These are phyloP conservation scores for Sutorius australiensis DNA, from an alignment of 768 basidiomycete species.

Conservation along the genomic window DNA sequence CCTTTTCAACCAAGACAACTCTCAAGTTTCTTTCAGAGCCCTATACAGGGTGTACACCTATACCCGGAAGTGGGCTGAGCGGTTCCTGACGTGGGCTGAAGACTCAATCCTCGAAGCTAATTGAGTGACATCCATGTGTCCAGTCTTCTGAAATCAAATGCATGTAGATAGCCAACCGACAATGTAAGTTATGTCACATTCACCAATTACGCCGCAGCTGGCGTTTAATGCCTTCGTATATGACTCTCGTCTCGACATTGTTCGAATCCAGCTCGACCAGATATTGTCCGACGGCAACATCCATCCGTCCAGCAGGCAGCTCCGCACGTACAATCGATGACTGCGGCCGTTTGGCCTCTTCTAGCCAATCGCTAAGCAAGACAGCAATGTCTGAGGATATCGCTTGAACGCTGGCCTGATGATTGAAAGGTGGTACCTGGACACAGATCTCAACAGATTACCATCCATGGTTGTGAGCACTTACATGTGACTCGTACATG, in stretches of 20 bases:
- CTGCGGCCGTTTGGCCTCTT: constrained; percentile 70
- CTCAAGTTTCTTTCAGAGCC: constrained; percentile 44
- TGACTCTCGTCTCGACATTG: constrained; percentile 55
- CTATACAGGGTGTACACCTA: constrained; percentile 65
- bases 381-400: constrained; percentile 80
- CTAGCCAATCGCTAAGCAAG: constrained; percentile 76
- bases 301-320: constrained; percentile 76
- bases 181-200: constrained; percentile 11
- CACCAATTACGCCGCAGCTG: constrained; percentile 71
- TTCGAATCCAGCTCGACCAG: constrained; percentile 62
- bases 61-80: constrained; percentile 57
- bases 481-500: constrained; percentile 85
- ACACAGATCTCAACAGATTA: neutral
- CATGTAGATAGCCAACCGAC: constrained; percentile 12
- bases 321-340: constrained; percentile 58
- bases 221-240: constrained; percentile 70
- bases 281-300: constrained; percentile 70
- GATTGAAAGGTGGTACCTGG: constrained; percentile 81
- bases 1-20: constrained; percentile 5
- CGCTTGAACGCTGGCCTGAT: constrained; percentile 72
- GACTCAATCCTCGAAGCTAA: constrained; percentile 78
- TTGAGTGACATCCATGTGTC: constrained; percentile 24
- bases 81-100: constrained; percentile 65
- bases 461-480: constrained; percentile 13
- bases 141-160: constrained; percentile 13